These are phyloP conservation scores for Diaporthe nobilis DNA, from an alignment of 2,329 filamentous ascomycete species.

Conservation along the genomic window DNA sequence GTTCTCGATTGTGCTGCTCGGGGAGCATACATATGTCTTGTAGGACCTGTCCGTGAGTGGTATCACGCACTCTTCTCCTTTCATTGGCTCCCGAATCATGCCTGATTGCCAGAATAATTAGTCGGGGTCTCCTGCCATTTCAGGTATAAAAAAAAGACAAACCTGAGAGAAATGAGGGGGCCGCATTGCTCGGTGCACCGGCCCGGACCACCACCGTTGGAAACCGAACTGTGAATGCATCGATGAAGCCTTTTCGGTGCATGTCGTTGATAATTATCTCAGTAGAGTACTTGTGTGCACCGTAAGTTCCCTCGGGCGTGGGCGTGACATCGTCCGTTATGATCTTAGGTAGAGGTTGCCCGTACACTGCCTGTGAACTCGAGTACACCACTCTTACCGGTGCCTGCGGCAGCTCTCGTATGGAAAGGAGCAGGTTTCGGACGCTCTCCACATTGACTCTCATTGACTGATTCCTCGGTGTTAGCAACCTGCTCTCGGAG, in stretches of 20 bases:
- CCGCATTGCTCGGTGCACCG: slow-evolving; percentile 71
- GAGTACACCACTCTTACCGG: slow-evolving; percentile 70
- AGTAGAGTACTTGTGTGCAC: slow-evolving; percentile 73
- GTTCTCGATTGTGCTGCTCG: slow-evolving; percentile 66
- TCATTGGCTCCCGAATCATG: slow-evolving; percentile 75
- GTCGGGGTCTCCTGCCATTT: not conserved
- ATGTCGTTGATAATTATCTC: slow-evolving; percentile 75
- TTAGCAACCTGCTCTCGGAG: not conserved
- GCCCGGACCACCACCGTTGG: slow-evolving; percentile 74
- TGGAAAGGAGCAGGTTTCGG: slow-evolving; percentile 62
- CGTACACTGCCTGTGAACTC: slow-evolving; percentile 75
- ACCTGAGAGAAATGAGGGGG: slow-evolving; percentile 71
- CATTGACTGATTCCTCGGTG: slow-evolving; percentile 54
- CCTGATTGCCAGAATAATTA: slow-evolving; percentile 50
- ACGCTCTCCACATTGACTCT: slow-evolving; percentile 74
- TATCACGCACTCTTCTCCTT: slow-evolving; percentile 66
- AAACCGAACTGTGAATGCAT: slow-evolving; percentile 70
- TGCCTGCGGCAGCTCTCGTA: slow-evolving; percentile 64
- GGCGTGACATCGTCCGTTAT: slow-evolving; percentile 67
- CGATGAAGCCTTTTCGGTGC: slow-evolving; percentile 70
- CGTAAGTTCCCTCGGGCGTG: slow-evolving; percentile 74
- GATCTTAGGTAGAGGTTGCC: slow-evolving; percentile 66
- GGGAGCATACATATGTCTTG: slow-evolving; percentile 68
- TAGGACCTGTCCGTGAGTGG: slow-evolving; percentile 66
- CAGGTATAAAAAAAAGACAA: not conserved